Evolutionary conservation across 2,329 filamentous ascomycete genomes (phyloP), one percentile per base, ranked within the genome.

Genomic region (Elsinoe necatrix): DNA sequence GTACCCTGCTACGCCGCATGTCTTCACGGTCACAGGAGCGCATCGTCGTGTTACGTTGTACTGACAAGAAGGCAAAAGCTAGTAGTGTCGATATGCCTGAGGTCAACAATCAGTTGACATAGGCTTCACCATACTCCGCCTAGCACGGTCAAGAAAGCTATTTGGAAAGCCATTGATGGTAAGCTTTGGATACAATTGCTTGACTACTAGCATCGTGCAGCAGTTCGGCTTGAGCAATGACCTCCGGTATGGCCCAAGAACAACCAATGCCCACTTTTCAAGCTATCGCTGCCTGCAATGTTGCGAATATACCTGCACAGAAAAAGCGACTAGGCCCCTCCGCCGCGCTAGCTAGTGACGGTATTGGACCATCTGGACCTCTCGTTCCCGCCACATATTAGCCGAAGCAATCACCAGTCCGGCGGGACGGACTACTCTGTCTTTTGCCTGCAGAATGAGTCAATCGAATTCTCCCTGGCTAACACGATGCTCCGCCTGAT

Each of bases 41-140:
- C 27, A 34, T n/a, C 12, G 45, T 31, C 14, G 45, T 50, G 45
- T 18, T 50, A 50, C 45, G 27, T 50, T 7, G 23, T 18, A 34
- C 45, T 50, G 45, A n/a, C 45, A 50, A 50, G n/a, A 34, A 50
- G 29, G 45, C 45, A 34, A 21, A 50, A 31, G 45, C 25, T 34
- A 50, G 45, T 14, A 18, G n/a, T 21, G 25, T n/a, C 27, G 34
- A 34, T 11, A 29, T 31, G 45, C 25, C 27, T 50, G 45, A 50
- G 45, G 45, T 34, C 25, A 9, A 31, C 27, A 20, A 1, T 25
- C 23, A 21, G 16, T 16, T n/a, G 14, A 18, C 25, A 50, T 31
- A n/a, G n/a, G 45, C n/a, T 6, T 3, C 7, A 16, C 25, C 34
- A 29, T 29, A 9, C 4, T 29, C 27, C 27, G 27, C 9, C 27